Conservation (phyloP, 768 basidiomycete species). For the Trametes coccinea region DNA sequence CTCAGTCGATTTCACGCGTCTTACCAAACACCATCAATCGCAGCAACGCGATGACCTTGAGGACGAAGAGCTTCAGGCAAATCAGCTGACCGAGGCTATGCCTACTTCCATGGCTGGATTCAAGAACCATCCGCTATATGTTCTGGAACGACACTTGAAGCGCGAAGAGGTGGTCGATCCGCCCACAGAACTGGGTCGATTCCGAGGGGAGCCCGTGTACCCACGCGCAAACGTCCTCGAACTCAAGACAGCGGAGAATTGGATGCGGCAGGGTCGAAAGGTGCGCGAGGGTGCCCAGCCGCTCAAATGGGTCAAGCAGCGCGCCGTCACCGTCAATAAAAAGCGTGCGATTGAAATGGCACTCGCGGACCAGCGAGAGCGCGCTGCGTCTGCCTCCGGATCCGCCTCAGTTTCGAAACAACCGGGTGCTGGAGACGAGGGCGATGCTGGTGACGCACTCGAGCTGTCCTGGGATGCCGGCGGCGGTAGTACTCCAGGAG, state of each 20-base stretch:
- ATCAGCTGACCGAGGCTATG: slow-evolving; percentile 88
- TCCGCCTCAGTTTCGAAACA: slow-evolving; percentile 5
- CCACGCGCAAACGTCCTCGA: slow-evolving; percentile 79
- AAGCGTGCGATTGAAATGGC: slow-evolving; percentile 72
- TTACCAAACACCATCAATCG: background rate
- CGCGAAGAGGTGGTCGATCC: slow-evolving; percentile 86
- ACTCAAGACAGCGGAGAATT: slow-evolving; percentile 90
- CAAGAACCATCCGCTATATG: slow-evolving; percentile 92
- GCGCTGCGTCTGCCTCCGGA: slow-evolving; percentile 14
- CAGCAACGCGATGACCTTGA: slow-evolving; percentile 93
- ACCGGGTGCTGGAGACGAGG: slow-evolving; percentile 36
- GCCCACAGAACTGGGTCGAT: slow-evolving; percentile 81
- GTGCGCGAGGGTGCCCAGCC: slow-evolving; percentile 78
- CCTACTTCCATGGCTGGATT: slow-evolving; percentile 88
- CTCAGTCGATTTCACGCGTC: background rate
- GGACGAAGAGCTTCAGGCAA: slow-evolving; percentile 80
- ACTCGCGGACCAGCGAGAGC: slow-evolving; percentile 39
- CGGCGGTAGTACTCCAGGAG: slow-evolving; percentile 6
- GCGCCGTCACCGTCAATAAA: slow-evolving; percentile 77
- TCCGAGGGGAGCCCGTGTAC: slow-evolving; percentile 92
- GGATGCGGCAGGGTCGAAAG: slow-evolving; percentile 85
- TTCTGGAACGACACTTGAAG: slow-evolving; percentile 48
- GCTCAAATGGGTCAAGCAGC: slow-evolving; percentile 85
- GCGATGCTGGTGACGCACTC: slow-evolving; percentile 19
- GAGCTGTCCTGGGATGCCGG: slow-evolving; percentile 4